A percentile compares a stretch with the other conserved stretches of the same genome.
Evolutionary conservation across 148 eudicot genomes (phyloP).

Genomic region (Nepenthes mirabilis): DNA sequence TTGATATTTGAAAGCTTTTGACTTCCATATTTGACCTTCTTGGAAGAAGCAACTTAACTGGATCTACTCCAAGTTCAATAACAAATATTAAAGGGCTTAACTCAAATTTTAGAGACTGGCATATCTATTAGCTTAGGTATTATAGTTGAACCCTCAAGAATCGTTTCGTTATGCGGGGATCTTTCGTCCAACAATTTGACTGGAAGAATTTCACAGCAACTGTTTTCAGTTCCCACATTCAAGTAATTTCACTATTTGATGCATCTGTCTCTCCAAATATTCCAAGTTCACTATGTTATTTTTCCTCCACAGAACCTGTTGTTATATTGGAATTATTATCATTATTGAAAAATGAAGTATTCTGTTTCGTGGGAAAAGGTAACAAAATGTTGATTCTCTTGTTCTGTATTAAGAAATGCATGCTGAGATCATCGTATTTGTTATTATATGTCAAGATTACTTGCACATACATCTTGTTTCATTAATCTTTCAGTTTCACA

Average conservation of each 20-base stretch:
- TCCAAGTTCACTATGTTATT: background rate
- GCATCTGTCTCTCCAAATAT: background rate
- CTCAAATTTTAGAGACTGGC: no score
- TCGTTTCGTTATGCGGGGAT: constrained; percentile 38
- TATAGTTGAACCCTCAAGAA: background rate
- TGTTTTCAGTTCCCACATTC: constrained; percentile 54
- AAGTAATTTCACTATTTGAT: constrained; percentile 36
- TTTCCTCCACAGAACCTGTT: background rate
- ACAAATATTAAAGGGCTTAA: no score
- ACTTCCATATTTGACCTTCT: no score
- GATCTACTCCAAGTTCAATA: no score
- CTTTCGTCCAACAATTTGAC: constrained; percentile 62
- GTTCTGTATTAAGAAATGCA: background rate
- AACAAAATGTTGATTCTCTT: background rate
- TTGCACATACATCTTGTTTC: background rate
- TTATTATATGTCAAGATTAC: background rate
- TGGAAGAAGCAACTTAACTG: no score
- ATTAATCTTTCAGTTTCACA: constrained; percentile 55
- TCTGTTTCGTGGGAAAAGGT: no score
- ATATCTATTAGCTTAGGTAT: no score
- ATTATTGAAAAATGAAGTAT: no score
- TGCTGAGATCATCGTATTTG: background rate
- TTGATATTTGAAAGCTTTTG: no score
- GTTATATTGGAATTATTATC: no score
- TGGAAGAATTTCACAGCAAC: constrained; percentile 47